Evolutionary conservation across 2,329 filamentous ascomycete species (phyloP).

Genomic region (Epichloe scottii): DNA sequence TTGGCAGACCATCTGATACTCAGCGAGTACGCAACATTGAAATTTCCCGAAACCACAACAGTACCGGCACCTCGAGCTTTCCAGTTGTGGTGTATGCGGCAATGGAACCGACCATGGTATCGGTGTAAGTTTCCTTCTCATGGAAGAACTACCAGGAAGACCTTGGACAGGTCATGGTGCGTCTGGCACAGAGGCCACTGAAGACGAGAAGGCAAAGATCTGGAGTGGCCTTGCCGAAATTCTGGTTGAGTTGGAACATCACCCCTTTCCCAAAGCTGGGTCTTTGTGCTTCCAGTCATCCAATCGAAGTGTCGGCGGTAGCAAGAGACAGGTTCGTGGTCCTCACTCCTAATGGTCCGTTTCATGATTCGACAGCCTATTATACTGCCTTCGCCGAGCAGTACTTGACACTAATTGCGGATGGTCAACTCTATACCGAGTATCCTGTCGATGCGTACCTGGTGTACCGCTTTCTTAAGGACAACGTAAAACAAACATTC

Average conservation of each 20-base stretch:
- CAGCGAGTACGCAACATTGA: constrained; percentile 22
- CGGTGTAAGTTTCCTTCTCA: constrained; percentile 17
- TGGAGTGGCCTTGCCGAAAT: no score
- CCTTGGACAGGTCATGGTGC: no score
- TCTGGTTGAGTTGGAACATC: constrained; percentile 14
- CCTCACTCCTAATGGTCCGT: constrained; percentile 11
- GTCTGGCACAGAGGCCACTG: background rate
- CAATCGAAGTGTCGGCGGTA: constrained; percentile 7
- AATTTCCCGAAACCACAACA: constrained; percentile 18
- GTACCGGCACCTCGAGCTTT: constrained; percentile 18
- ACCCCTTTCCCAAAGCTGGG: constrained; percentile 13
- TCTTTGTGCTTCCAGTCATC: constrained; percentile 11
- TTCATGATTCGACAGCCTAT: constrained; percentile 7
- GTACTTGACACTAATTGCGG: no score
- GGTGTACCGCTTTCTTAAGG: constrained; percentile 25
- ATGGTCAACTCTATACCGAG: constrained; percentile 20
- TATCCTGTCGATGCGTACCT: constrained; percentile 19
- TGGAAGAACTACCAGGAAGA: constrained; percentile 15
- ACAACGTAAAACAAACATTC: no score
- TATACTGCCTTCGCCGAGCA: constrained; percentile 15
- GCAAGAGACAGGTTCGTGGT: constrained; percentile 18
- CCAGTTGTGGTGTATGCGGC: constrained; percentile 11
- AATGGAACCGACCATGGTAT: constrained; percentile 11
- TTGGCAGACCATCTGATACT: constrained; percentile 18
- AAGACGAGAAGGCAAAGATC: constrained; percentile 10